Evolutionary conservation across 108 stramenopile species (phyloP), one percentile per base, ranked within the genome.

Genomic region (Nitzschia sp.): DNA sequence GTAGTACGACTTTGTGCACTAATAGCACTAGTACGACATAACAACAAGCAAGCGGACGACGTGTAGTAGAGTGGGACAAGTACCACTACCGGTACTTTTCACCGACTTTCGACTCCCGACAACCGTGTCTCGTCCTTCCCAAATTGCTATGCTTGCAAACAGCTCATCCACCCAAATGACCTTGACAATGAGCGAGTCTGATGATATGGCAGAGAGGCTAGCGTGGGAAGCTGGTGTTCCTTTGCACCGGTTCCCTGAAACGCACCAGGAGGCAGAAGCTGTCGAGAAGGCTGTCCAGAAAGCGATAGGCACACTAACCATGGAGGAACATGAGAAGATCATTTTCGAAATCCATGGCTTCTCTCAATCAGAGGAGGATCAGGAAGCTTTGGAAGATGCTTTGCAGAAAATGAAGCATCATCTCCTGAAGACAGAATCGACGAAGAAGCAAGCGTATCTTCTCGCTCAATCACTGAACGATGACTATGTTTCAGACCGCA

Each of bases 401-500:
- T 40, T 66, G 2, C 14, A 53, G 51, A 1, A 66, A 3, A 12
- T 66, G 20, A 52, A 66, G 25, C 1, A 37, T 22, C 52, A 52
- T 14, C 10, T 66, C 21, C 2, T 12, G 53, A 54, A 54, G 24
- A 58, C 25, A 37, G 38, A 15, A 7, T 43, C 44, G 10, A 6
- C 11, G 3, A 19, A 59, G 52, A 69, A 59, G 41, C 15, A 37
- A 14, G 68, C 68, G 22, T 69, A 69, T 10, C 14, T 55, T 14
- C 65, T 52, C n/a, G 65, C 76, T 0, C 0, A 72, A 21, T 22
- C 25, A 14, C 11, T 72, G 44, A 50, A 60, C 26, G 37, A 43
- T 0, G 48, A 43, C 21, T 76, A 80, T 29, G 75, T 80, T 10
- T 40, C 69, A 10, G 21, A 57, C 22, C 38, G 12, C 3, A 57